Conservation (phyloP, 495 filamentous ascomycete genomes). For the Trichoderma gamsii region DNA sequence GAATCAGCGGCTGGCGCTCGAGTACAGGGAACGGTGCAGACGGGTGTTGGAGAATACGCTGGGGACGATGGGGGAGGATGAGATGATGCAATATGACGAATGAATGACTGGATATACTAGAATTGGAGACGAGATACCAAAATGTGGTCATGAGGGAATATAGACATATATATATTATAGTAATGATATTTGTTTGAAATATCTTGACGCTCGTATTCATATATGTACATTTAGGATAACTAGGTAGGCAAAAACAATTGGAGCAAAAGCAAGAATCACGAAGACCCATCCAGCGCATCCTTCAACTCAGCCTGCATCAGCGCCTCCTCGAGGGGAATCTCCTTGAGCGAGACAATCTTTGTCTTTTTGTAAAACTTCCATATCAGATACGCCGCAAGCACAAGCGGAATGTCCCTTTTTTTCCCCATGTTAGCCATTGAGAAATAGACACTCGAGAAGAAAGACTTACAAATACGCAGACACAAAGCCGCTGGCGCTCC, state of each 20-base stretch:
- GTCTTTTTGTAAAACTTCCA: conserved; percentile 53
- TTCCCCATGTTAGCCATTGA: too few species aligned
- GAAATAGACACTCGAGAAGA: too few species aligned
- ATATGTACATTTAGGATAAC: too few species aligned
- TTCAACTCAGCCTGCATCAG: conserved; percentile 4
- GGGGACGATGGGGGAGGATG: conserved; percentile 12
- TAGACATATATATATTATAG: background rate
- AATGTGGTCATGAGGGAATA: background rate
- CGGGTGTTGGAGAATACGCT: conserved; percentile 33
- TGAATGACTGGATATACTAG: background rate
- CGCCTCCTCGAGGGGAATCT: conserved; percentile 41
- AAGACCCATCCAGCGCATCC: background rate
- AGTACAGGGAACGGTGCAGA: conserved; percentile 36
- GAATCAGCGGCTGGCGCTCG: conserved; percentile 37
- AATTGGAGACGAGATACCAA: background rate
- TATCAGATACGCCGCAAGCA: conserved; percentile 43
- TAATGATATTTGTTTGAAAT: background rate
- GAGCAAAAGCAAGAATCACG: background rate
- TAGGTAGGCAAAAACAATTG: too few species aligned
- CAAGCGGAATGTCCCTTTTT: conserved; percentile 50
- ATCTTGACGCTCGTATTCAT: background rate
- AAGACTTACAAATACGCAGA: conserved; percentile 44
- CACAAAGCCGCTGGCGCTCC: conserved; percentile 41
- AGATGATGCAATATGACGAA: conserved; percentile 1
- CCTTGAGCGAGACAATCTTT: conserved; percentile 44